Percentiles rank a stretch among this genome's conserved stretches.
phyloP scores from a whole-genome alignment of 305 asterid genomes.

The Caryopteris hybrid region DNA sequence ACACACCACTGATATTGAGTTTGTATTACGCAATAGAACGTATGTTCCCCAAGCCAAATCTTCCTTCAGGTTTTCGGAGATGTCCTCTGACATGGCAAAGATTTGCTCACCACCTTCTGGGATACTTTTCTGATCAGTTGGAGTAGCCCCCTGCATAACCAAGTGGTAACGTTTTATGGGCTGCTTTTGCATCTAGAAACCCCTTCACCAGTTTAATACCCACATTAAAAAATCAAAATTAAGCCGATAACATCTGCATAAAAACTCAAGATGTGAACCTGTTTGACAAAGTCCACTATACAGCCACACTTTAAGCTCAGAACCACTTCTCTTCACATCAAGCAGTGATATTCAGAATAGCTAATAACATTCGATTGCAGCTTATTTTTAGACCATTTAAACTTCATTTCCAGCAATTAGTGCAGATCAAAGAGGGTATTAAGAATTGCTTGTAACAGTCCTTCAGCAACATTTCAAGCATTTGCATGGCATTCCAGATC shows the following conservation, averaged over 20 bases:
- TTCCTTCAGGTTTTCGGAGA: conserved; percentile 53
- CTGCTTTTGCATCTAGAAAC: conserved; percentile 9
- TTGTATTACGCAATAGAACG: conserved; percentile 74
- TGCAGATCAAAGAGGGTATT: not conserved
- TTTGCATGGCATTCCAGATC: not conserved
- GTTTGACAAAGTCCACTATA: not conserved
- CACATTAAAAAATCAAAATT: not conserved
- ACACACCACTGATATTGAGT: conserved; percentile 79
- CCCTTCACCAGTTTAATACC: not conserved
- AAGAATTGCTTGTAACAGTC: not conserved
- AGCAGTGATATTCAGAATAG: not conserved
- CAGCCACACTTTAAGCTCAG: not conserved
- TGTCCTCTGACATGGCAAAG: conserved; percentile 55
- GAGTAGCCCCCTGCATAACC: conserved; percentile 64
- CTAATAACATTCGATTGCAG: not conserved
- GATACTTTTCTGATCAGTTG: conserved; percentile 43
- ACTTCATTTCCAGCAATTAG: not conserved
- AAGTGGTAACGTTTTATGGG: not conserved
- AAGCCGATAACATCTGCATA: not conserved
- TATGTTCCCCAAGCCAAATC: conserved; percentile 98
- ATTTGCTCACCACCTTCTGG: conserved; percentile 73
- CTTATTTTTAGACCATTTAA: not conserved
- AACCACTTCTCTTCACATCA: not conserved
- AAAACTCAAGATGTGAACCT: not conserved
- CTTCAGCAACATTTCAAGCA: not conserved